Evolutionary conservation across 2,329 filamentous ascomycete species (phyloP).

Genomic region (Pseudocercospora cruenta): DNA sequence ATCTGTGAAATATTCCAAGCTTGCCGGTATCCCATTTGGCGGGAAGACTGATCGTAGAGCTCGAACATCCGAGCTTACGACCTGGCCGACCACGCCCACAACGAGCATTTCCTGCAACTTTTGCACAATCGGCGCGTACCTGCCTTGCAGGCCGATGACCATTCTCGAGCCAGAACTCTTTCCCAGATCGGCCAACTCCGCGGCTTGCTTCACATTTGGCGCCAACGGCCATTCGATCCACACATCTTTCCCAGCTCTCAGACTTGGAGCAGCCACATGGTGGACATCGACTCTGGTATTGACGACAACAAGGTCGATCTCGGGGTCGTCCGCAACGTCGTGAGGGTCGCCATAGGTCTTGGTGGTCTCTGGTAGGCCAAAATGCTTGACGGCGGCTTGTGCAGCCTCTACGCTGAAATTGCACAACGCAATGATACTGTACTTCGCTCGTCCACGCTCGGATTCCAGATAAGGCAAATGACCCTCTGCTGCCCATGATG

Average conservation of each 20-base stretch:
- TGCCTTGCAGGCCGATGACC: conserved; percentile 52
- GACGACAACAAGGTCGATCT: conserved; percentile 52
- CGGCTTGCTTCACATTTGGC: conserved; percentile 45
- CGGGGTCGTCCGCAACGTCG: conserved; percentile 47
- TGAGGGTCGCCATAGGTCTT: conserved; percentile 48
- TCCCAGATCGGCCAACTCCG: conserved; percentile 47
- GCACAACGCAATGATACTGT: conserved; percentile 52
- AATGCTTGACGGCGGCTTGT: conserved; percentile 43
- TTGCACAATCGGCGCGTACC: conserved; percentile 42
- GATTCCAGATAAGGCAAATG: conserved; percentile 60
- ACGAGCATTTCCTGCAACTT: conserved; percentile 49
- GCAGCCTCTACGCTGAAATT: conserved; percentile 51
- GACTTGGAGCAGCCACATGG: conserved; percentile 38
- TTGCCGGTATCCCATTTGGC: not conserved
- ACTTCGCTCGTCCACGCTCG: conserved; percentile 46
- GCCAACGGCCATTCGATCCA: conserved; percentile 55
- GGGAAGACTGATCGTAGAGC: not conserved
- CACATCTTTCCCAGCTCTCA: conserved; percentile 49
- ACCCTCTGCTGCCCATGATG: conserved; percentile 56
- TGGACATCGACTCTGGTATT: conserved; percentile 50
- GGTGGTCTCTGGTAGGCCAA: conserved; percentile 36
- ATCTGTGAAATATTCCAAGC: conserved; percentile 9
- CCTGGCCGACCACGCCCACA: conserved; percentile 47
- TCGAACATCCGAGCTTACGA: conserved; percentile 31
- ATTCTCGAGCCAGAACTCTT: conserved; percentile 46